Evolutionary conservation across 805 yeast genomes (phyloP).

Genomic region (Zygoascus bituminiphila): DNA sequence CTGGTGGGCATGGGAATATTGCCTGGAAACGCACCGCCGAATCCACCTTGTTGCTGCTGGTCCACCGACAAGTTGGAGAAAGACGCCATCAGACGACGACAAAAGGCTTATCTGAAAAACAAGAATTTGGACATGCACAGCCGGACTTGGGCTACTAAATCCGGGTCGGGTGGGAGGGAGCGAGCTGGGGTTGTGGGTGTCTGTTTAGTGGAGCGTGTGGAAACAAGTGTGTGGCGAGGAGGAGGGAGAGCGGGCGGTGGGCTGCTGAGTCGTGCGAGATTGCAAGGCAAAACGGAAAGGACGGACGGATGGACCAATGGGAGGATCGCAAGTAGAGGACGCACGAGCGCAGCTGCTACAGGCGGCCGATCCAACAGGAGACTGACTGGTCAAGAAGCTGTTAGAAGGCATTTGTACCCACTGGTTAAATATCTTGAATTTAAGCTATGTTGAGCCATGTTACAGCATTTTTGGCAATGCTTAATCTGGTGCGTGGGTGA

Average conservation of each 20-base stretch:
- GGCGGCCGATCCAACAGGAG: not conserved
- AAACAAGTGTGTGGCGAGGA: not conserved
- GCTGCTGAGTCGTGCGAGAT: not conserved
- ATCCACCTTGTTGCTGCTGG: not conserved
- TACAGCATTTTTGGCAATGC: not conserved
- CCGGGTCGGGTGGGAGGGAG: no score
- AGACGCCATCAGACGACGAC: not conserved
- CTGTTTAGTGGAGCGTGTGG: not conserved
- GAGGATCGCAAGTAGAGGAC: not conserved
- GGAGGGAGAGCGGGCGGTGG: not conserved
- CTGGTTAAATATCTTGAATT: not conserved
- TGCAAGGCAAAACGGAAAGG: not conserved
- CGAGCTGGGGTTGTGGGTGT: not conserved
- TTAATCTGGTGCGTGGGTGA: not conserved
- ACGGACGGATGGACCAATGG: no score
- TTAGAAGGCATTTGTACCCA: not conserved
- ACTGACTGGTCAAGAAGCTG: not conserved
- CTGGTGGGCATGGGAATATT: constrained; percentile 15
- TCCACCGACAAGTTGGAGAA: not conserved
- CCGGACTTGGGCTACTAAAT: not conserved
- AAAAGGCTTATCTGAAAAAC: not conserved
- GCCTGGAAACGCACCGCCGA: not conserved
- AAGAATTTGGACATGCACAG: not conserved
- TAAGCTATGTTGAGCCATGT: not conserved
- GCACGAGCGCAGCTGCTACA: not conserved